Evolutionary conservation across 1,284 basidiomycete species (phyloP), one percentile per base, ranked within the genome.

Genomic region (Flammula alnicola): DNA sequence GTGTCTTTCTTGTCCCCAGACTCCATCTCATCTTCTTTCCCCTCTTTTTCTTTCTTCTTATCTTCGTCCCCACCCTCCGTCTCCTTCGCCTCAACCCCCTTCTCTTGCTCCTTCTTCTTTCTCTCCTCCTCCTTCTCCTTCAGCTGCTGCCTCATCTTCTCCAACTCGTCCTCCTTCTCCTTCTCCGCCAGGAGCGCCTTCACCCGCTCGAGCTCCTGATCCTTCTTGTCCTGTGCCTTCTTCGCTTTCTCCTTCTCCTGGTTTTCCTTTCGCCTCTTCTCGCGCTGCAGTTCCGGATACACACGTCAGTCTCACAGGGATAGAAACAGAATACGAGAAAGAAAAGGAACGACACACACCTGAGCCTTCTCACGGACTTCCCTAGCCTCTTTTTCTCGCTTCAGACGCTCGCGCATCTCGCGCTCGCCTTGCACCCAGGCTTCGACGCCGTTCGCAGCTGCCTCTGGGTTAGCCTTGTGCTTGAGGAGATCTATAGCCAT

Each of bases 401-500:
- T 75, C 54, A 90, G 69, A 56, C 84, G 76, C 68, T 86, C 86
- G 56, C 77, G 76, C 75, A 89, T 79, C 67, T 83, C 80, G 53
- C 86, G 77, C 72, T 91, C 89, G 47, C 75, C 75, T 37, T 77
- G 66, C 20, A 91, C 87, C 90, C 91, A 93, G 25, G 70, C 76
- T 1, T 72, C 73, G 16, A 83, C 84, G 14, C 78, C 82, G 30
- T 74, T 69, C 4, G 88, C 84, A 25, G 89, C 88, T 4, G 76
- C 72, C 61, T 88, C 84, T 2, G 91, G 90, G 43, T 84, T 76
- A 14, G 83, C 84, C 72, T 93, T 93, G 71, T 91, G 86, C 70
- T 85, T 85, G 52, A 93, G 71, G 49, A 93, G 64, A 69, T 91
- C 87, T 88, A 62, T 11, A 22, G 20, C 11, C 10, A 22, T 27